Conservation (phyloP, 139 green algal species). For the Bryopsis sp. region DNA sequence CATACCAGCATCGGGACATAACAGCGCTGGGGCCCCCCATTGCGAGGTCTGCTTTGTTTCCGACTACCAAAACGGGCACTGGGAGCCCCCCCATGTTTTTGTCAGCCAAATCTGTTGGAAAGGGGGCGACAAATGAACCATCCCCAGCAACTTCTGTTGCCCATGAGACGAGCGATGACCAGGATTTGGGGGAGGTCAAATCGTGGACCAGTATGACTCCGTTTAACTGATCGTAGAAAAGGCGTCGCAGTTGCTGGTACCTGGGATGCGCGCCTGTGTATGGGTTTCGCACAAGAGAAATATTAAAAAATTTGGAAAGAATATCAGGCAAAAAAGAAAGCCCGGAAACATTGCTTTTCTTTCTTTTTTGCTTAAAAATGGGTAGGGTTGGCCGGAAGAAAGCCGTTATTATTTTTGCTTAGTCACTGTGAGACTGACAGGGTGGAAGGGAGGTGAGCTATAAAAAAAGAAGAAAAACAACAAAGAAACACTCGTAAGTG, state of each 20-base stretch:
- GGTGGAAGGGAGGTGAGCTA: no score
- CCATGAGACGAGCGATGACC: not conserved
- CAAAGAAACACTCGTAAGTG: no score
- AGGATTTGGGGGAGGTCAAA: not conserved
- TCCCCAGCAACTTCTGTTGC: not conserved
- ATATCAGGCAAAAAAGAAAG: no score
- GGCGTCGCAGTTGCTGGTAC: not conserved
- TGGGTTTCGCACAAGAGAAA: no score
- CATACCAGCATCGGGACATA: not conserved
- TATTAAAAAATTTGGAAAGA: no score
- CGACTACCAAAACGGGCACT: not conserved
- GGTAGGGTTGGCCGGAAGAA: no score
- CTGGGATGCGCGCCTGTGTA: not conserved
- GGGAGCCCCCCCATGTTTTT: not conserved
- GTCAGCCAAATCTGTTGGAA: not conserved
- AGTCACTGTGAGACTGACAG: no score
- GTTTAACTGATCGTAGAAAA: not conserved
- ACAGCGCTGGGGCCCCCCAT: not conserved
- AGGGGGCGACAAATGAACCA: not conserved
- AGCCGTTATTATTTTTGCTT: no score
- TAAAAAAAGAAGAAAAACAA: no score
- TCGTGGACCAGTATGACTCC: not conserved
- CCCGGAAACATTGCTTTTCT: no score
- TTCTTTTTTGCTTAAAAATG: no score
- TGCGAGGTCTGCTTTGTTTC: not conserved